Evolutionary conservation across 805 yeast species (phyloP).

Genomic region (Yarrowia sp.): DNA sequence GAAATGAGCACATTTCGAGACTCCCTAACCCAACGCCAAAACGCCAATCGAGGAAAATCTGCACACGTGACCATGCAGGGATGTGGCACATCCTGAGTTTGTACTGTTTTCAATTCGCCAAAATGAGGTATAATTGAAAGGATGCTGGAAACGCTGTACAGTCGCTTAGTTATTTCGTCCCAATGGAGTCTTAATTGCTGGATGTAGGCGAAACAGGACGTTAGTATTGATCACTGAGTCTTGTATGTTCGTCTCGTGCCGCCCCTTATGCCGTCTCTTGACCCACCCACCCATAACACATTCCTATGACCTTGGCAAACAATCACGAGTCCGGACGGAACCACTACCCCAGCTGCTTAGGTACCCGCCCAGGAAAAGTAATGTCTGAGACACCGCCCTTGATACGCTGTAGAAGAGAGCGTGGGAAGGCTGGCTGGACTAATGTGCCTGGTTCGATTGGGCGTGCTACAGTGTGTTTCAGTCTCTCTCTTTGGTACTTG

Average conservation of each 20-base stretch:
- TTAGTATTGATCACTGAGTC: no score
- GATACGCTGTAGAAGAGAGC: neutral
- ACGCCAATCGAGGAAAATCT: neutral
- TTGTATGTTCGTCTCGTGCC: no score
- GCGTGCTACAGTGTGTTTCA: neutral
- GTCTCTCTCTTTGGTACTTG: neutral
- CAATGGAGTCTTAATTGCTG: neutral
- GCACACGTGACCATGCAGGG: slow-evolving; percentile 27
- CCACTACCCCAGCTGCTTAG: no score
- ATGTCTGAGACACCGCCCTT: neutral
- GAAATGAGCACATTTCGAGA: slow-evolving; percentile 1
- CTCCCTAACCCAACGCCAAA: neutral
- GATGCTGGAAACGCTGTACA: neutral
- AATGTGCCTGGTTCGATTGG: neutral
- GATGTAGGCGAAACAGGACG: neutral
- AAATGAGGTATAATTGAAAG: slow-evolving; percentile 20
- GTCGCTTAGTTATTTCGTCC: neutral
- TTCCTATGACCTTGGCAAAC: no score
- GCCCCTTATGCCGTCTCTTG: no score
- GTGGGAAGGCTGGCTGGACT: slow-evolving; percentile 1
- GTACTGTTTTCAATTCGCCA: slow-evolving; percentile 17
- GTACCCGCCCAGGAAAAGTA: no score
- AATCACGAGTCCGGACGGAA: no score
- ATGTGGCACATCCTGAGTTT: slow-evolving; percentile 24
- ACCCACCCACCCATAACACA: no score